Percentiles rank a stretch among this genome's conserved stretches.
Evolutionary conservation across 768 basidiomycete genomes (phyloP).

Genomic region (Mycena epipterygia): DNA sequence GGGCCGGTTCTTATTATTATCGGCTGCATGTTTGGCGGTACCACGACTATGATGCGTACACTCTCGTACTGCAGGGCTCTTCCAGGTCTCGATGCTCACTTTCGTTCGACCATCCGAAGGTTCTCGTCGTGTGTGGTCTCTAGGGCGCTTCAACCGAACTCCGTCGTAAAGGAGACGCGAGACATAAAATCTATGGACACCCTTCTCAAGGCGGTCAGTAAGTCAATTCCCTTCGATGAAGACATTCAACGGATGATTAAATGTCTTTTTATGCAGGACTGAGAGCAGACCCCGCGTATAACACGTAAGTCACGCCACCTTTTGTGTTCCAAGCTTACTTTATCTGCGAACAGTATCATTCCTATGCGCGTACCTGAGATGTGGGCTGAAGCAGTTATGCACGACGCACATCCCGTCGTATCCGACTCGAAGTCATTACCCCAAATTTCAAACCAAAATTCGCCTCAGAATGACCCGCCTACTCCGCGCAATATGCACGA

Average conservation of each 20-base stretch:
- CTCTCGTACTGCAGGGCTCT: no score
- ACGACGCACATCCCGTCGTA: slow-evolving; percentile 34
- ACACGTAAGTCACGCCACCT: slow-evolving; percentile 52
- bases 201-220: slow-evolving; percentile 69
- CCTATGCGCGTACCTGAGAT: slow-evolving; percentile 65
- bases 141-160: slow-evolving; percentile 13
- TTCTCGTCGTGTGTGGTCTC: neutral
- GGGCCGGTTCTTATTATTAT: no score
- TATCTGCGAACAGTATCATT: slow-evolving; percentile 57
- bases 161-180: slow-evolving; percentile 65
- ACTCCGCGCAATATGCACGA: slow-evolving; percentile 74
- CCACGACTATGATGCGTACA: no score
- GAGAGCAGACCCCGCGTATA: slow-evolving; percentile 66
- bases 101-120: neutral
- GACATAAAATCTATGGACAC: slow-evolving; percentile 67
- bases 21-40: no score
- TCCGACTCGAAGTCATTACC: slow-evolving; percentile 26
- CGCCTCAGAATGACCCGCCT: slow-evolving; percentile 42
- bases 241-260: neutral
- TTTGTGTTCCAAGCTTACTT: neutral
- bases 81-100: neutral
- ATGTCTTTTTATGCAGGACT: slow-evolving; percentile 52
- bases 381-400: slow-evolving; percentile 73
- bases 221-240: slow-evolving; percentile 44
- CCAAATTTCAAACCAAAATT: slow-evolving; percentile 1